Conservation (phyloP, 2,329 filamentous ascomycete genomes). For the Fusarium floridanum region DNA sequence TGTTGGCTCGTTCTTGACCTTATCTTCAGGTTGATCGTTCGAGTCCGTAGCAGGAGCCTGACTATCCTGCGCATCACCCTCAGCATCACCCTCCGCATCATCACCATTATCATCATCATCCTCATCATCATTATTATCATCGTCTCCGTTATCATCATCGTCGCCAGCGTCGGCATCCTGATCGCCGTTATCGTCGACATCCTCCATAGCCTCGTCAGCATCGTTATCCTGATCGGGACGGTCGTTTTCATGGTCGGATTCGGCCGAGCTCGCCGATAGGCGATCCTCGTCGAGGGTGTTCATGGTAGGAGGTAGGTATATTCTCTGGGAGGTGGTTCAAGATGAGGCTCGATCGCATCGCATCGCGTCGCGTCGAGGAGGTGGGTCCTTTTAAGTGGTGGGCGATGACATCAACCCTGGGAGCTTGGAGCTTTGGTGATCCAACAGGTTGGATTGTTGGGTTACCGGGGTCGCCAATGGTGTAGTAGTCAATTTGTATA, state of each 20-base stretch:
- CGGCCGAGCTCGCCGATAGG: slow-evolving; percentile 41
- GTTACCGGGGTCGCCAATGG: background rate
- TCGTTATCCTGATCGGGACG: slow-evolving; percentile 55
- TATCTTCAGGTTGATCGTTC: slow-evolving; percentile 54
- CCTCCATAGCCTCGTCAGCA: slow-evolving; percentile 70
- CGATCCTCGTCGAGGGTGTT: slow-evolving; percentile 41
- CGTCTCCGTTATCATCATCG: slow-evolving; percentile 51
- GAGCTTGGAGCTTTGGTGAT: background rate
- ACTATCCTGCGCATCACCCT: slow-evolving; percentile 54
- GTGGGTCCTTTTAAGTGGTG: background rate
- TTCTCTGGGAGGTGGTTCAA: background rate
- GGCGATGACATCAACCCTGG: background rate
- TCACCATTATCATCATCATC: slow-evolving; percentile 53
- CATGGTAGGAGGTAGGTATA: slow-evolving; percentile 6
- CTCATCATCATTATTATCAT: slow-evolving; percentile 53
- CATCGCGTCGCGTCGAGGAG: background rate
- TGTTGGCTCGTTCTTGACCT: slow-evolving; percentile 47
- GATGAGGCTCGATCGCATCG: background rate
- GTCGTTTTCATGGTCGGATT: slow-evolving; percentile 51
- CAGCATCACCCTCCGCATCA: slow-evolving; percentile 53
- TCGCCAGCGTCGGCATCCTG: slow-evolving; percentile 50
- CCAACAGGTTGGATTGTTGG: background rate
- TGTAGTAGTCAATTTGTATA: background rate
- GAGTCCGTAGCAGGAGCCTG: slow-evolving; percentile 44
- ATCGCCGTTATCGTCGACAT: slow-evolving; percentile 57